These are phyloP conservation scores for Quercus glauca DNA, from an alignment of 306 rosid genomes.

Conservation along the genomic window DNA sequence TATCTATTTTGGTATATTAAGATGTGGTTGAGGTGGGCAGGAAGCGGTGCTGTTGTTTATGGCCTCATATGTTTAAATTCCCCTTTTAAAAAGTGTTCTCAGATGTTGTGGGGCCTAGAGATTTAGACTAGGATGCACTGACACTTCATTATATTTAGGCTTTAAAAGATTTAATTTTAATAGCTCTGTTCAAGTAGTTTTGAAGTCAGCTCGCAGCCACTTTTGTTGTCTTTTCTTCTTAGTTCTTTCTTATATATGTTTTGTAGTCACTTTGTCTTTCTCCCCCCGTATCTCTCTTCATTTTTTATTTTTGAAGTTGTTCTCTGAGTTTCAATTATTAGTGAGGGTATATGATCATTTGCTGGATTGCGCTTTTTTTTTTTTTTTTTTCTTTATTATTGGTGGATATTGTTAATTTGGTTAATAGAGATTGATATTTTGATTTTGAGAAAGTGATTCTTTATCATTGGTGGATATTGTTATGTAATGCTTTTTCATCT, in stretches of 20 bases:
- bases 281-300: too few relatives aligned
- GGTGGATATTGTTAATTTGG: not conserved
- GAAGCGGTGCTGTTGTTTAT: too few relatives aligned
- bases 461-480: constrained; percentile 71
- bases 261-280: too few relatives aligned
- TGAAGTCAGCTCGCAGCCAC: not conserved
- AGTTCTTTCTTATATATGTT: not conserved
- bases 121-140: too few relatives aligned
- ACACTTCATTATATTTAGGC: not conserved
- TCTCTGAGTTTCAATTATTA: too few relatives aligned
- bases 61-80: too few relatives aligned
- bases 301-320: too few relatives aligned
- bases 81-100: too few relatives aligned
- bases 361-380: too few relatives aligned
- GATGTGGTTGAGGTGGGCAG: too few relatives aligned
- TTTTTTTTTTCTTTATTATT: not conserved
- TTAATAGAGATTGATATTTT: not conserved
- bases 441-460: not conserved
- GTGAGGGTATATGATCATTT: too few relatives aligned
- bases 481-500: constrained; percentile 17
- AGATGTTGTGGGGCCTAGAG: not conserved
- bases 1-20: too few relatives aligned
- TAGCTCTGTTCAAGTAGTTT: not conserved
- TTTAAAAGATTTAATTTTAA: not conserved
- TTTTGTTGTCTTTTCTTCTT: not conserved